phyloP scores from a whole-genome alignment of 179 eudicot species.

The Beta corolliflora region DNA sequence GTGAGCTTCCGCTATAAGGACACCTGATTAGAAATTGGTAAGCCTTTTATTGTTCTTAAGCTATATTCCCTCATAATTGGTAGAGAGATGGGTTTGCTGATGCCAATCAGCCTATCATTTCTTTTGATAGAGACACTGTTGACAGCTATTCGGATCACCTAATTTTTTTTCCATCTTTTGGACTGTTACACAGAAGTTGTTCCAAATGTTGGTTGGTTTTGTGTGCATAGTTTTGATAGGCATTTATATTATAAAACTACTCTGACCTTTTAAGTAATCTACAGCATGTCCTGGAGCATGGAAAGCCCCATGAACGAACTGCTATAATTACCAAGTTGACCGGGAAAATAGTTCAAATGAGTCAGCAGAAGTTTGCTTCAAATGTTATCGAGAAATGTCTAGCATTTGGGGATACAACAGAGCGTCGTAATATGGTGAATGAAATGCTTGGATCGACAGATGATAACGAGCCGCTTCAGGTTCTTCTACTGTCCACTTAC shows the following conservation, averaged over 20 bases:
- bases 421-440: slow-evolving; percentile 68
- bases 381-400: slow-evolving; percentile 96
- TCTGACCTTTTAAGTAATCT: slow-evolving; percentile 6
- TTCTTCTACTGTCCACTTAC: slow-evolving; percentile 26
- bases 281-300: slow-evolving; percentile 95
- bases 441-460: slow-evolving; percentile 93
- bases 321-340: slow-evolving; percentile 68
- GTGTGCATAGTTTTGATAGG: background rate
- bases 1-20: too few species aligned
- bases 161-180: background rate
- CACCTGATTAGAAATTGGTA: too few species aligned
- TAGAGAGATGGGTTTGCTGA: too few species aligned
- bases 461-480: slow-evolving; percentile 98
- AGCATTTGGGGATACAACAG: slow-evolving; percentile 69
- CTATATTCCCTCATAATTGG: too few species aligned
- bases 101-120: too few species aligned
- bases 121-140: too few species aligned
- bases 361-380: slow-evolving; percentile 98
- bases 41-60: too few species aligned
- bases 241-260: background rate
- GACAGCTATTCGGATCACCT: background rate
- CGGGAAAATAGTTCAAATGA: slow-evolving; percentile 93
- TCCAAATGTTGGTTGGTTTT: too few species aligned
- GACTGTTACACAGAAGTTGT: too few species aligned
- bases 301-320: slow-evolving; percentile 84